A percentile compares a stretch with the other conserved stretches of the same genome.
Evolutionary conservation across 306 rosid genomes (phyloP).

Genomic region (Hippophae tibetana): DNA sequence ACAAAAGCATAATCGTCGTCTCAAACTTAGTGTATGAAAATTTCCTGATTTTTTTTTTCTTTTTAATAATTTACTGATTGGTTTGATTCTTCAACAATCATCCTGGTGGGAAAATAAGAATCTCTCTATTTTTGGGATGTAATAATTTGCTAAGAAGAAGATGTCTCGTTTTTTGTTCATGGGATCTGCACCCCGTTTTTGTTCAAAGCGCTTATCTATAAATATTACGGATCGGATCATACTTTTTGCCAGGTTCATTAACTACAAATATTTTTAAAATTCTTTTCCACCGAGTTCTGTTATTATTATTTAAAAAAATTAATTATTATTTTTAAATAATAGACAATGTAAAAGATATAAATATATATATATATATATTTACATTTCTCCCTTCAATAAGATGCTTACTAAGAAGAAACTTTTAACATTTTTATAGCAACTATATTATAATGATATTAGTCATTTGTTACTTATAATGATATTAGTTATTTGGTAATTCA

Average conservation of each 20-base stretch:
- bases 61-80: constrained; percentile 12
- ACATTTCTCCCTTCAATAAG: too few relatives aligned
- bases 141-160: constrained; percentile 24
- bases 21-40: constrained; percentile 32
- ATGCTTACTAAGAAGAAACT: too few relatives aligned
- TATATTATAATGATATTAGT: too few relatives aligned
- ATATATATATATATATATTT: too few relatives aligned
- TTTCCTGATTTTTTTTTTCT: too few relatives aligned
- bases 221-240: constrained; percentile 17
- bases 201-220: constrained; percentile 22
- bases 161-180: constrained; percentile 20
- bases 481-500: too few relatives aligned
- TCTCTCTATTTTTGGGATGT: constrained; percentile 29
- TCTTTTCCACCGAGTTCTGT: neutral
- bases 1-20: constrained; percentile 9
- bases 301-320: constrained; percentile 12
- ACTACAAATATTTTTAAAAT: neutral
- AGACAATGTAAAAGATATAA: too few relatives aligned
- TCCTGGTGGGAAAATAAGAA: constrained; percentile 30
- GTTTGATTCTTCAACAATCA: constrained; percentile 35
- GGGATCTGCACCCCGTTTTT: constrained; percentile 25
- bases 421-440: too few relatives aligned
- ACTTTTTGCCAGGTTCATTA: constrained; percentile 4
- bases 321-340: neutral
- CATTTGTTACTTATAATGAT: too few relatives aligned